These are phyloP conservation scores for Lasiodiplodia citricola DNA, from an alignment of 2,329 filamentous ascomycete species.

Conservation along the genomic window DNA sequence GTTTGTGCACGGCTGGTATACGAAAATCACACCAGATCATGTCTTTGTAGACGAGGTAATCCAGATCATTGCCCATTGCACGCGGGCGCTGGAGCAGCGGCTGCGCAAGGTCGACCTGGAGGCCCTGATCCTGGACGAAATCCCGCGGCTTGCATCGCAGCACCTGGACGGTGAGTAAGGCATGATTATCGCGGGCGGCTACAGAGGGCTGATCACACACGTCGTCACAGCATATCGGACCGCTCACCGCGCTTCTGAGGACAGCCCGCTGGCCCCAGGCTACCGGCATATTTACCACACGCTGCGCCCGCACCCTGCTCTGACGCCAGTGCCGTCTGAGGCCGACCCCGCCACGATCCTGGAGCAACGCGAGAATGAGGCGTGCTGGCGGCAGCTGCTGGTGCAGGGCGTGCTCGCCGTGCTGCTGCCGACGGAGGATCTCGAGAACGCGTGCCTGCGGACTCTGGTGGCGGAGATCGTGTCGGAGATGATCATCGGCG, in stretches of 20 bases:
- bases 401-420: constrained; percentile 81
- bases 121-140: constrained; percentile 81
- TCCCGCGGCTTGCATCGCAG: constrained; percentile 78
- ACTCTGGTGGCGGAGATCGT: constrained; percentile 85
- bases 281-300: constrained; percentile 79
- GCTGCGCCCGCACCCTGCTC: constrained; percentile 77
- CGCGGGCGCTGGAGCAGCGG: constrained; percentile 83
- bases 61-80: constrained; percentile 90
- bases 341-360: constrained; percentile 57
- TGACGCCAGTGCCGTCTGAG: constrained; percentile 74
- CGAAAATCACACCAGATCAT: constrained; percentile 88
- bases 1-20: constrained; percentile 92
- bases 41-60: constrained; percentile 86
- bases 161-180: constrained; percentile 74
- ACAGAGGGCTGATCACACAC: constrained; percentile 27
- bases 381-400: constrained; percentile 84
- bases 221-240: constrained; percentile 70
- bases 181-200: constrained; percentile 33
- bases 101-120: constrained; percentile 82
- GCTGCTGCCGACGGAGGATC: constrained; percentile 87
- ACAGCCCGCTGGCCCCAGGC: constrained; percentile 65
- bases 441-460: constrained; percentile 85
- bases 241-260: constrained; percentile 63
- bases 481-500: constrained; percentile 87
- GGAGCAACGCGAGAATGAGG: constrained; percentile 77